phyloP scores from a whole-genome alignment of 164 flowering plant genomes.

The Stephania japonica region DNA sequence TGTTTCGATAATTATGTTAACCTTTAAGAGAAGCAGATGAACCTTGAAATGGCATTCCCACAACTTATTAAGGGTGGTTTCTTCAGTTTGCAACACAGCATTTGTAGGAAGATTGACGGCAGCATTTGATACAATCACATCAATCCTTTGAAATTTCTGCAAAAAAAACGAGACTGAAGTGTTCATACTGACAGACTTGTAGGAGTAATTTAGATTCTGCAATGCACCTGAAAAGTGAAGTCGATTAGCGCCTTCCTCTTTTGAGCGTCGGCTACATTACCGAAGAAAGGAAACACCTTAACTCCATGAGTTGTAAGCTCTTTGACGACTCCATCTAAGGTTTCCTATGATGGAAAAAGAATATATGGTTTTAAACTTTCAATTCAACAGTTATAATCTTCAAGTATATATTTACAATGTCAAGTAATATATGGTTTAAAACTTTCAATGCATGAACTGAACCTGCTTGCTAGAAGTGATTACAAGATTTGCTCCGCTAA shows the following conservation, averaged over 20 bases:
- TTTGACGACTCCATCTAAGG: conserved; percentile 78
- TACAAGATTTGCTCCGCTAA: background rate
- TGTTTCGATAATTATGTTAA: background rate
- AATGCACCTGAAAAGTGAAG: conserved; percentile 47
- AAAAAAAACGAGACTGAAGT: background rate
- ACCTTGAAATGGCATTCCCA: background rate
- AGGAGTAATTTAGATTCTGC: background rate
- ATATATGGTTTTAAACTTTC: background rate
- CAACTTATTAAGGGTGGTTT: conserved; percentile 68
- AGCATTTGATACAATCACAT: conserved; percentile 86
- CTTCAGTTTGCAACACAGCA: conserved; percentile 55
- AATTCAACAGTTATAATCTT: too few species aligned
- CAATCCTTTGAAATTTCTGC: conserved; percentile 78
- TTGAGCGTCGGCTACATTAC: conserved; percentile 79
- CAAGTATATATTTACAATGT: too few species aligned
- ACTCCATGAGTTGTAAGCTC: conserved; percentile 61
- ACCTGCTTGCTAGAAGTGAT: background rate
- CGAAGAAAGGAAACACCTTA: conserved; percentile 68
- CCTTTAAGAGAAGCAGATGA: background rate
- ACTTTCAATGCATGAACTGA: background rate
- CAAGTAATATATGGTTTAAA: too few species aligned
- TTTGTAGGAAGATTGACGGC: conserved; percentile 71
- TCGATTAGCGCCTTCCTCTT: conserved; percentile 75
- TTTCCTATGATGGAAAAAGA: conserved; percentile 35
- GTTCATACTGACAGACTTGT: too few species aligned